phyloP scores from a whole-genome alignment of 805 yeast species.

The Kuraishia ogatae region DNA sequence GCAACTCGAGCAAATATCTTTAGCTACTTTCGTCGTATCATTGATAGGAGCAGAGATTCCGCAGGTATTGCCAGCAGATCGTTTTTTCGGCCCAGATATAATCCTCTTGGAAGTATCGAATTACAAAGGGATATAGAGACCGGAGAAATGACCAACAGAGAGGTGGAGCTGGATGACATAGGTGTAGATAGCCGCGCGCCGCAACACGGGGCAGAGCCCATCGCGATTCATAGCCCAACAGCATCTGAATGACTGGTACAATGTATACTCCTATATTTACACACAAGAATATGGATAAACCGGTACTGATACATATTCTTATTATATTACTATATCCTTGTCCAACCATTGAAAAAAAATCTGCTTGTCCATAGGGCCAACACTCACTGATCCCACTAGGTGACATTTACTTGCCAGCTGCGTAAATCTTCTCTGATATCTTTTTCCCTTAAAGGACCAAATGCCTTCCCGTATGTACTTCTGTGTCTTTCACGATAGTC shows the following conservation, averaged over 20 bases:
- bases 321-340: neutral
- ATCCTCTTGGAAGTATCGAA: slow-evolving; percentile 15
- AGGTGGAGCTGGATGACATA: slow-evolving; percentile 9
- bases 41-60: slow-evolving; percentile 4
- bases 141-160: neutral
- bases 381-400: neutral
- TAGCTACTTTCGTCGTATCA: slow-evolving; percentile 8
- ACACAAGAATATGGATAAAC: neutral
- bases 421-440: slow-evolving; percentile 25
- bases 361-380: neutral
- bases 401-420: slow-evolving; percentile 29
- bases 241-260: neutral
- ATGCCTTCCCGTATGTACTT: slow-evolving; percentile 2
- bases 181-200: slow-evolving; percentile 1
- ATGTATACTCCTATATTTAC: too few species aligned
- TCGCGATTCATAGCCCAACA: neutral
- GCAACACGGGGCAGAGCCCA: neutral
- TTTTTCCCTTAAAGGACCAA: slow-evolving; percentile 19
- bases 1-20: slow-evolving; percentile 10
- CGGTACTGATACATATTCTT: too few species aligned
- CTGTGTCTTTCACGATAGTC: neutral
- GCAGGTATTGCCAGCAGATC: neutral
- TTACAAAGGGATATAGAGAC: slow-evolving; percentile 5
- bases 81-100: slow-evolving; percentile 14
- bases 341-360: neutral